These are phyloP conservation scores for Rhodotorula mucilaginosa DNA, from an alignment of 1,284 basidiomycete genomes.

Conservation along the genomic window DNA sequence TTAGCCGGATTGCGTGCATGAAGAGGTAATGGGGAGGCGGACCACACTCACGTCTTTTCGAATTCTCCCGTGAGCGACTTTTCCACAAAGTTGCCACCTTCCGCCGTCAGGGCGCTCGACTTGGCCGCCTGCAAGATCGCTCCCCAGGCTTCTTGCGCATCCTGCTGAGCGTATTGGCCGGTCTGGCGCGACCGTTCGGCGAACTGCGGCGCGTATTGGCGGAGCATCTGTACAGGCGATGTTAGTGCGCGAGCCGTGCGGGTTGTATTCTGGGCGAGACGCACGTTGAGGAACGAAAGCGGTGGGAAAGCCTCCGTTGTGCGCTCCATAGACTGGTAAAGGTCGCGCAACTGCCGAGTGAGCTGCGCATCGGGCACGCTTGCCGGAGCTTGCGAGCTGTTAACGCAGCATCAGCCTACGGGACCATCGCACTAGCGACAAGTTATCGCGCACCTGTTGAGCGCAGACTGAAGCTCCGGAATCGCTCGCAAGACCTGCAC, in stretches of 20 bases:
- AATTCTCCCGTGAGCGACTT: conserved; percentile 81
- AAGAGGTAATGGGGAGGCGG: not conserved
- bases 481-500: conserved; percentile 87
- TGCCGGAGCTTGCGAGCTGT: conserved; percentile 26
- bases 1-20: not conserved
- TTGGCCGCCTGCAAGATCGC: conserved; percentile 77
- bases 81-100: conserved; percentile 62
- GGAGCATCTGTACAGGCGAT: conserved; percentile 54
- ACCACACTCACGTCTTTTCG: conserved; percentile 66
- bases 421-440: not conserved
- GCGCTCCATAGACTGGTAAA: conserved; percentile 69
- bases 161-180: conserved; percentile 78
- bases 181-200: conserved; percentile 65
- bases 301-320: conserved; percentile 80
- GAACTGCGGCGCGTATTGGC: conserved; percentile 85
- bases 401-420: too few species aligned
- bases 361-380: conserved; percentile 50
- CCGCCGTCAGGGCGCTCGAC: conserved; percentile 52
- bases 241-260: not conserved
- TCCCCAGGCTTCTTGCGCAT: conserved; percentile 93
- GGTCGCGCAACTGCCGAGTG: conserved; percentile 62
- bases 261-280: conserved; percentile 5
- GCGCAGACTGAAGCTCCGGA: conserved; percentile 75
- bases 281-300: conserved; percentile 60
- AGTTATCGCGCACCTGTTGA: conserved; percentile 57